Evolutionary conservation across 2,329 filamentous ascomycete genomes (phyloP), one percentile per base, ranked within the genome.

Genomic region (Plectosphaerella plurivora): DNA sequence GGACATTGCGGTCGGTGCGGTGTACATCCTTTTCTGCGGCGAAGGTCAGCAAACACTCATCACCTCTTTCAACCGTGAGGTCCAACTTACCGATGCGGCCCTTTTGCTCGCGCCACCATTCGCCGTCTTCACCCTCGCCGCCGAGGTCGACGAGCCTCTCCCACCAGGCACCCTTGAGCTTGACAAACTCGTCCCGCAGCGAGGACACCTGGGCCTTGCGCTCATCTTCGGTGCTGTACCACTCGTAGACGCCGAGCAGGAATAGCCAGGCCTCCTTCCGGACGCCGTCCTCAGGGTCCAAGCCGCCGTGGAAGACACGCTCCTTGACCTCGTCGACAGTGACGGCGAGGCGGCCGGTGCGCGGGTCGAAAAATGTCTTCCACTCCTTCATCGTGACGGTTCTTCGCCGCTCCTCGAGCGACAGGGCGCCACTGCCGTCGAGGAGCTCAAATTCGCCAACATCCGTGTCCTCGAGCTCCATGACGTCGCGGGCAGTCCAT

Each of bases 191-290:
- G 62, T 99, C 94, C 10, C 94, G 79, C 35, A 95, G 79, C 8
- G 89, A 95, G 46, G 94, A 93, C 61, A 92, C 77, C 60, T 92
- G 82, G 0, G 87, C 90, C 61, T 86, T 89, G 39, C 94, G 82
- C 65, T 99, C 94, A 55, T 96, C 90, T 1, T 77, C 77, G 0
- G 88, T 91, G 68, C 91, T 96, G 60, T 96, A 85, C 95, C 95
- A 99, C 3, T 93, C 87, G 63, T 96, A 89, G 0, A 99, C 88
- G 1, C 90, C 94, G 0, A 99, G 79, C 15, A 99, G 72, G 69
- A 96, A 99, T 1, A 97, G 78, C 94, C 94, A 99, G 0, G 93
- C 94, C 68, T 97, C 92, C 70, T 97, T 97, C 47, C 95, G 80
- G 4, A 96, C 92, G 0, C 92, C 92, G 61, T 97, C 93, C 15